Evolutionary conservation across 1,139 yeast genomes (phyloP), one percentile per base, ranked within the genome.

Genomic region (Kodamaea sp.): DNA sequence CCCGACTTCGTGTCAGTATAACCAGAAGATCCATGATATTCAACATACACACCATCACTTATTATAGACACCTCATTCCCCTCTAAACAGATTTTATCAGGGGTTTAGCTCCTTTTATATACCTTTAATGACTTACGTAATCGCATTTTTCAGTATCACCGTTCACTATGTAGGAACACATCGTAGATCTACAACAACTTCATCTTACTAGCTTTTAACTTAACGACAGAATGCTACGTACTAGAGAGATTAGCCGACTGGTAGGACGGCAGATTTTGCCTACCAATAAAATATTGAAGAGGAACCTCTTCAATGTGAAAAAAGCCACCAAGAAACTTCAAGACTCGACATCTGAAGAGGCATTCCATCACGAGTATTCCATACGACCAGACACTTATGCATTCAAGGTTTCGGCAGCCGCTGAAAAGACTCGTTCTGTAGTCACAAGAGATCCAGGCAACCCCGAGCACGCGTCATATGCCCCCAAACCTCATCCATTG

Each of bases 321-420:
- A 43, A 51, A 23, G 48, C 51, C 4, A 39, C 53, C 19, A 51
- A 55, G 19, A 38, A 44, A 26, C 40, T 53, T 6, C 35, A 44
- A 26, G 43, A 57, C 31, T 52, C 53, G 16, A 57, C 56, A 14
- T 49, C 50, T 9, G 57, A 56, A 19, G 57, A 53, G 11, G 59
- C 57, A 18, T 56, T 58, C 35, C 62, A 63, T 39, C 75, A 70
- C 45, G 76, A 70, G 41, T 70, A 70, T 44, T 70, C 76, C 19
- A 69, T 70, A 34, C 52, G 73, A 26, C 76, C 76, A 14, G 76
- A 70, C 40, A 68, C 74, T 1, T 70, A 62, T 55, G 73, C 75
- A 8, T 70, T 70, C 48, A 69, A 68, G 41, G 72, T 66, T 1
- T 56, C 66, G 2, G 57, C 54, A 2, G 48, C 57, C 27, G 52